A percentile compares a stretch with the other conserved stretches of the same genome.
Conservation (phyloP, 345 rosid genomes). For the Aquilaria yunnanensis region DNA sequence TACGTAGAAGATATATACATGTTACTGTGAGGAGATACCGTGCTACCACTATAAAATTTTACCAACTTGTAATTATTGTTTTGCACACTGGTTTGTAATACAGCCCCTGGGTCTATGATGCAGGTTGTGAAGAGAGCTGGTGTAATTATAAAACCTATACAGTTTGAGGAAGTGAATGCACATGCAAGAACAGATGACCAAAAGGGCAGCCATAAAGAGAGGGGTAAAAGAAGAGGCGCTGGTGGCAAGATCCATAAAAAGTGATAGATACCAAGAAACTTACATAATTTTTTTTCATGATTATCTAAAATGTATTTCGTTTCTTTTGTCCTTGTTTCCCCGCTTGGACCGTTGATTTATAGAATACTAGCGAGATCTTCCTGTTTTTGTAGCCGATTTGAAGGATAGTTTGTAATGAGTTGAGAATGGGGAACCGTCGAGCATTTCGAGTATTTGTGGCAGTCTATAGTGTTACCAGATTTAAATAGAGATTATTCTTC, state of each 20-base stretch:
- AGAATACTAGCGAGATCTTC: too few species aligned
- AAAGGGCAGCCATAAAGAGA: slow-evolving; percentile 32
- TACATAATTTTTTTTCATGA: too few species aligned
- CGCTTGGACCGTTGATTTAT: too few species aligned
- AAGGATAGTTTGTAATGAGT: too few species aligned
- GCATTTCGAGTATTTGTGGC: too few species aligned
- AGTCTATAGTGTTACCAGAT: too few species aligned
- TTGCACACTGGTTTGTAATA: background rate
- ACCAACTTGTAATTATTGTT: background rate
- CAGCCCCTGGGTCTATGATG: background rate
- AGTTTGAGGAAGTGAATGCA: slow-evolving; percentile 61
- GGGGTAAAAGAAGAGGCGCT: slow-evolving; percentile 15
- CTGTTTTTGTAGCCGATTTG: too few species aligned
- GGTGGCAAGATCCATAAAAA: slow-evolving; percentile 7
- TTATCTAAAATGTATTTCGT: too few species aligned
- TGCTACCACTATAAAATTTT: background rate
- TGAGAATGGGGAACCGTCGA: too few species aligned
- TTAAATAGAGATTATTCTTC: too few species aligned
- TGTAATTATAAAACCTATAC: slow-evolving; percentile 68
- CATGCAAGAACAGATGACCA: slow-evolving; percentile 39
- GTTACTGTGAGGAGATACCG: background rate
- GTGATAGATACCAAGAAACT: background rate
- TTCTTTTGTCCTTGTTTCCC: too few species aligned
- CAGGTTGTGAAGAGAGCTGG: slow-evolving; percentile 88
- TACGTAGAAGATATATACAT: background rate